Base-by-base conservation (phyloP, 2,329 filamentous ascomycete genomes). In the Pseudocercospora cruenta region DNA sequence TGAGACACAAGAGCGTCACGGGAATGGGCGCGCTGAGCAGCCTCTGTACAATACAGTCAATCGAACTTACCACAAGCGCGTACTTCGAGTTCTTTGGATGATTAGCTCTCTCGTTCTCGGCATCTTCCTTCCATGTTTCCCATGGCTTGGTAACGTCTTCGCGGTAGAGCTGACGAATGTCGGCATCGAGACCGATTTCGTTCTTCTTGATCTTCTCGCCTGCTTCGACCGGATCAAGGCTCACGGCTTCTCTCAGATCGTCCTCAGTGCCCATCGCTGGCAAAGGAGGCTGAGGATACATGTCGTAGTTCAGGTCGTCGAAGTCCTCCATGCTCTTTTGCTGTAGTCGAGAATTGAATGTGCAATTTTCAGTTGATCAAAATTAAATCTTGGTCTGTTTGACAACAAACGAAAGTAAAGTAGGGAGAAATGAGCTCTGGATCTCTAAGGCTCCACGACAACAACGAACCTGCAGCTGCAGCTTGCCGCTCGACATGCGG, bases 31-130 rank as follows among this genome's bases (percentile, higher is more conserved):
- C 4, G 36, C 36, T 16, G 36, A 5, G 3, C 6, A 39, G 36
- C 19, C 2, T 8, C 6, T 1, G 39, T 43, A 8, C 39, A 43
- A 43, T 4, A 31, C 31, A 33, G 1, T 6, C 16, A 1, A 39
- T 39, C 1, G 1, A 16, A 43, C 39, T 19, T 10, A 72, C 69
- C 6, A 75, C 65, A 16, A 75, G 59, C n/a, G 71, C 72, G 47
- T 64, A 72, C 47, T 73, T 68, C 24, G 60, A 64, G 19, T 59
- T 68, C 54, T 64, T 62, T n/a, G 62, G 36, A 39, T 63, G 62
- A 54, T 63, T 59, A 31, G 26, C 57, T 26, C 24, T 64, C 7
- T 58, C 62, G 19, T 57, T 57, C 14, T 59, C 62, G 51, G 49
- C 22, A 22, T 58, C 62, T 26, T n/a, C 54, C n/a, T 59, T 60